A percentile compares a stretch with the other conserved stretches of the same genome.
phyloP scores from a whole-genome alignment of 345 rosid genomes.

The Hypericum androsaemum region DNA sequence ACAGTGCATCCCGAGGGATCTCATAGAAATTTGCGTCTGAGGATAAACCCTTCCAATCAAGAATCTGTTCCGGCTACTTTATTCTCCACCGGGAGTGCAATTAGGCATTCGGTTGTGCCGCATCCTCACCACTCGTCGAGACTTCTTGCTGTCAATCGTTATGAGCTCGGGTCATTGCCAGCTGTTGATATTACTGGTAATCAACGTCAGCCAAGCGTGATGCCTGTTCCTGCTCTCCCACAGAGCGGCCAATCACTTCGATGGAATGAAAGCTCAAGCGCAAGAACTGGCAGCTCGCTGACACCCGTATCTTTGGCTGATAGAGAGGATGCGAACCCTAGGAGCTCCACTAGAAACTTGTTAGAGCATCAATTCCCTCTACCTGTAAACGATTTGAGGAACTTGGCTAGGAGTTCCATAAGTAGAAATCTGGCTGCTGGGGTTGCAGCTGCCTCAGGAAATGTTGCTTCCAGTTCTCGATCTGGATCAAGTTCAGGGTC shows the following conservation, averaged over 20 bases:
- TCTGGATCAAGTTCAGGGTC: conserved; percentile 32
- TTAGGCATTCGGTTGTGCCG: conserved; percentile 31
- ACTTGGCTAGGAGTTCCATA: conserved; percentile 27
- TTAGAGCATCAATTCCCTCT: conserved; percentile 43
- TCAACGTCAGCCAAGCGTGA: conserved; percentile 28
- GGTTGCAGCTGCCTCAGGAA: conserved; percentile 33
- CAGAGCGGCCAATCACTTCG: conserved; percentile 41
- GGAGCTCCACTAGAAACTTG: conserved; percentile 30
- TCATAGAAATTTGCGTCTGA: conserved; percentile 44
- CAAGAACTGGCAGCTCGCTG: conserved; percentile 30
- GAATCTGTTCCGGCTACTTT: conserved; percentile 28
- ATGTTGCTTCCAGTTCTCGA: conserved; percentile 40
- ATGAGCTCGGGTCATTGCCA: conserved; percentile 35
- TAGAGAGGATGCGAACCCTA: conserved; percentile 38
- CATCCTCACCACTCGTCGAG: conserved; percentile 36
- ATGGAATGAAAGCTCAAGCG: conserved; percentile 44
- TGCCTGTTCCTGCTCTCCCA: conserved; percentile 41
- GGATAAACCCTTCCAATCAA: conserved; percentile 46
- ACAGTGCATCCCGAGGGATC: conserved; percentile 34
- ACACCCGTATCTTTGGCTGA: conserved; percentile 30
- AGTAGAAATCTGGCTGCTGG: conserved; percentile 25
- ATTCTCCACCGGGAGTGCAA: conserved; percentile 38
- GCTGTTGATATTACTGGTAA: conserved; percentile 22
- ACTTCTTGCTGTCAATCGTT: conserved; percentile 34
- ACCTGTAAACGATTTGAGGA: conserved; percentile 41